Conservation (phyloP, 805 yeast species). For the Blastobotrys attinorum region DNA sequence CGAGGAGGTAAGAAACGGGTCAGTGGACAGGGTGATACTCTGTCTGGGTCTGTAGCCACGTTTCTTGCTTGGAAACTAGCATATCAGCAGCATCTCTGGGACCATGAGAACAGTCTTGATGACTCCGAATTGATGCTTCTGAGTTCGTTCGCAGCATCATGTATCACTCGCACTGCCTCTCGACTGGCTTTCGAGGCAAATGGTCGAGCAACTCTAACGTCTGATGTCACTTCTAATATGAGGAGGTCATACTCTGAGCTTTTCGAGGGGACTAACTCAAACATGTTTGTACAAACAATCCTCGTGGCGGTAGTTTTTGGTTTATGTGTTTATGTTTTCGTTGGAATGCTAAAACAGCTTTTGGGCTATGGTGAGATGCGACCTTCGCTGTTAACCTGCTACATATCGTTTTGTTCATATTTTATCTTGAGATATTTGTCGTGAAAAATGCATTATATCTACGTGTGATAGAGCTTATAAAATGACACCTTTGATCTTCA, state of each 20-base stretch:
- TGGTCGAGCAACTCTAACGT: slow-evolving; percentile 79
- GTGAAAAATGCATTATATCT: no score
- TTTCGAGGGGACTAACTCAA: slow-evolving; percentile 20
- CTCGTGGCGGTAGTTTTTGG: no score
- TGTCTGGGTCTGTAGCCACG: slow-evolving; percentile 80
- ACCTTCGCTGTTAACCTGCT: no score
- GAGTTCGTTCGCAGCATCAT: slow-evolving; percentile 59
- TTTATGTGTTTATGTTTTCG: no score
- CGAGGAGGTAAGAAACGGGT: slow-evolving; percentile 72
- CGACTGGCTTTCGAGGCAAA: slow-evolving; percentile 52
- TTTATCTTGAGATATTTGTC: no score
- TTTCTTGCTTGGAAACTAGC: slow-evolving; percentile 72
- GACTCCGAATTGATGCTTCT: slow-evolving; percentile 28
- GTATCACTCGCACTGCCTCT: slow-evolving; percentile 59
- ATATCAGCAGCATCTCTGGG: slow-evolving; percentile 55
- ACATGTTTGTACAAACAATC: no score
- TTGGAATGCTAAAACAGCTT: no score
- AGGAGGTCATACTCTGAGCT: slow-evolving; percentile 52
- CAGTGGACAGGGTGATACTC: slow-evolving; percentile 95
- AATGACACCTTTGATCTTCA: no score
- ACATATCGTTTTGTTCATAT: no score
- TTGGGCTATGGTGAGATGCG: no score
- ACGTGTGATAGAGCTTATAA: no score
- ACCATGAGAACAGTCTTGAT: slow-evolving; percentile 32
- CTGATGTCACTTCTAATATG: slow-evolving; percentile 64